Evolutionary conservation across 768 basidiomycete genomes (phyloP), one percentile per base, ranked within the genome.

Genomic region (Amanita exitialis): DNA sequence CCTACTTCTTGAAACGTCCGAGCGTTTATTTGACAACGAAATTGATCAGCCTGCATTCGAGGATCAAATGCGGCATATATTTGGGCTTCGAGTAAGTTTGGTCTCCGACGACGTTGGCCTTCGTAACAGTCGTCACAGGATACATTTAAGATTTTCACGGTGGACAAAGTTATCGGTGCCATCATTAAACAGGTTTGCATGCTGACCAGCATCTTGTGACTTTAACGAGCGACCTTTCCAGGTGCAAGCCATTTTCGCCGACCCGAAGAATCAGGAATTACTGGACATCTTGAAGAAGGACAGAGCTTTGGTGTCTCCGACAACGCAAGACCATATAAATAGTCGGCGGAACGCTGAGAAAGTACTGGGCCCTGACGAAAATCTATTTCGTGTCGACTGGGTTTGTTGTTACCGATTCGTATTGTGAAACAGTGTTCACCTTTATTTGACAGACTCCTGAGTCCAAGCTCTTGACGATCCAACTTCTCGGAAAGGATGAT

Each of bases 1-100:
- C 44, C 73, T 92, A 50, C 69, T 93, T 59, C 75, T 99, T 13
- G 87, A 86, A 53, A 82, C 87, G 3, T 90, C 89, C 62, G 96
- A 99, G 64, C 78, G 83, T 53, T 64, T 98, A 41, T 96, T 97
- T 57, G 94, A 94, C 61, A 88, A 86, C 56, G 90, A 96, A 62
- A 73, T 98, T 20, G 96, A 99, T 59, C 85, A 85, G 56, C 69
- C 73, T 38, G 76, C 73, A 3, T 98, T 94, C 62, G 95, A 98
- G 66, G 96, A 99, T 57, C 87, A 87, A 58, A 78, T 95, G 72
- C 75, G 95, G 38, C 76, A 75, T 50, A 83, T 92, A 74, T 94
- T 91, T 65, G 88, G 90, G n/a, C 75, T 82, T 39, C 80, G 80
- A 73, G 92, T 86, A 32, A 25, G 54, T 49, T 42, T 10, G 7